Evolutionary conservation across 2,329 filamentous ascomycete genomes (phyloP), one percentile per base, ranked within the genome.

Genomic region (Trichocomaceae sp.): DNA sequence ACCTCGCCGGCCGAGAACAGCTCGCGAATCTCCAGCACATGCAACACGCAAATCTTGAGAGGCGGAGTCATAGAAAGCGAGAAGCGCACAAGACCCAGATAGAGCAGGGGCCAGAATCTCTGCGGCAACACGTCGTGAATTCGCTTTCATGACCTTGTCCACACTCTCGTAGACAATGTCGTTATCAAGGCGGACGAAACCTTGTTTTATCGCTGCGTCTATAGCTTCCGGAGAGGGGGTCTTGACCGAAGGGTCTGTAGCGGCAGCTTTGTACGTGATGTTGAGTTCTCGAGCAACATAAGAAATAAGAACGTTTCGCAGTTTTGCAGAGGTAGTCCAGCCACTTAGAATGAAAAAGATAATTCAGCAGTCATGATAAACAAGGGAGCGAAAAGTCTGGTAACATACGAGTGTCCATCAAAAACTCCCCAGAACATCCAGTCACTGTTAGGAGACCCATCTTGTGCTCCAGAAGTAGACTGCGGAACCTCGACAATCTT

Each of bases 401-500:
- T 29, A 44, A 80, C 82, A 72, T 76, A 92, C 89, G 88, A 89
- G 72, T 99, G 93, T 0, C 93, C 93, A 68, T 99, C 93, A 71
- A 97, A 99, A 17, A 99, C 91, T 56, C 91, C 93, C 93, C 95
- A 99, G 71, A 99, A 99, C 90, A 97, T 97, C 93, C 93, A 99
- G 72, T 99, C 95, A 58, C 82, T 88, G 57, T 79, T 83, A 17
- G 78, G 61, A 15, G 80, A 78, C 37, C 79, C 73, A 67, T 80
- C 73, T 64, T 80, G 75, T 7, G 77, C 76, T 15, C 79, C 77
- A 23, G 79, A 77, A 39, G 81, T 75, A 49, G 76, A 78, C 52
- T 80, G 79, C 4, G 89, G 87, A 8, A 96, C 83, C 71, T 97
- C 89, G 47, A 99, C 90, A 65, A 97, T 96, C 80, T 96, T 95